Conservation (phyloP, 805 yeast species). For the Geotrichum ghanense region DNA sequence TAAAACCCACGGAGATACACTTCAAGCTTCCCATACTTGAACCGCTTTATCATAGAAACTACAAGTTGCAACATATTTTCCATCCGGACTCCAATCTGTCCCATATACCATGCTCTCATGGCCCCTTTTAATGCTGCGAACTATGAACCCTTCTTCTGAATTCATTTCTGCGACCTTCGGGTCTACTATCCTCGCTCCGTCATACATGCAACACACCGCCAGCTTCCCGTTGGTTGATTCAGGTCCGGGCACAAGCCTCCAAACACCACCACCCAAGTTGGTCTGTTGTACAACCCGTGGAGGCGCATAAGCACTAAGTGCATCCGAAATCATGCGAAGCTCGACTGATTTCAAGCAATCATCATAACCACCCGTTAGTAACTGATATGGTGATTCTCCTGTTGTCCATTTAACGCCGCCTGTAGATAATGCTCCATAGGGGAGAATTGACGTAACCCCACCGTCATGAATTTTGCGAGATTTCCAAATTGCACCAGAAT, state of each 20-base stretch:
- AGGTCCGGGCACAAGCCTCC: constrained; percentile 72
- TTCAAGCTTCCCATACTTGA: background rate
- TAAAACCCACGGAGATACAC: too few species aligned
- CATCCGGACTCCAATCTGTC: constrained; percentile 66
- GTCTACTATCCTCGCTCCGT: constrained; percentile 68
- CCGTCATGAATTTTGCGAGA: constrained; percentile 63
- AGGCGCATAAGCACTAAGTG: constrained; percentile 33
- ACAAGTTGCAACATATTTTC: constrained; percentile 55
- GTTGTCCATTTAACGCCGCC: constrained; percentile 31
- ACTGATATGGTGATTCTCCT: constrained; percentile 31
- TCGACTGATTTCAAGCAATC: constrained; percentile 65
- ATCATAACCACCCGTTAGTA: constrained; percentile 91
- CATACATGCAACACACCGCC: constrained; percentile 87
- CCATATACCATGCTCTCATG: constrained; percentile 95
- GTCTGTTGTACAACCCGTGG: constrained; percentile 37
- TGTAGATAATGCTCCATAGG: constrained; percentile 20
- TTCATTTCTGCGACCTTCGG: constrained; percentile 21
- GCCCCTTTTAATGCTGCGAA: constrained; percentile 34
- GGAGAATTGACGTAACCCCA: constrained; percentile 77
- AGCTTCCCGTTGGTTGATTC: constrained; percentile 33
- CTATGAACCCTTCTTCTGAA: constrained; percentile 27
- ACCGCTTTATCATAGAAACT: constrained; percentile 69
- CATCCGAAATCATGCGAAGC: constrained; percentile 40
- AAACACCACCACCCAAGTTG: constrained; percentile 85
- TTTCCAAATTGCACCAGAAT: constrained; percentile 17